Percentiles rank a stretch among this genome's conserved stretches.
Evolutionary conservation across 1,139 yeast genomes (phyloP).

Genomic region (Protomyces inouyei): DNA sequence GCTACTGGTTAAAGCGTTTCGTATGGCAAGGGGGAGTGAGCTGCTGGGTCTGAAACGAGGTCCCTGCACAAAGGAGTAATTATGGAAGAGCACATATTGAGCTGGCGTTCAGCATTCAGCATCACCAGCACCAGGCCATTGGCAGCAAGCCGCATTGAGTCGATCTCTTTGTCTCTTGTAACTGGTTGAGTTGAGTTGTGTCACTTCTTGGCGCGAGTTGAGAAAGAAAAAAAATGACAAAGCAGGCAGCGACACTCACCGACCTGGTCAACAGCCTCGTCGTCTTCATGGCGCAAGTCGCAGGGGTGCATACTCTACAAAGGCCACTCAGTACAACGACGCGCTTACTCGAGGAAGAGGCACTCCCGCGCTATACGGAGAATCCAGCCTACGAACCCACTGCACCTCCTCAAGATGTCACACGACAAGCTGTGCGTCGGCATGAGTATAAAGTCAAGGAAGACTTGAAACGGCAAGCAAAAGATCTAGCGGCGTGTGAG

Average conservation of each 20-base stretch:
- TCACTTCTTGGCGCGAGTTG: background rate
- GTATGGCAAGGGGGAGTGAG: too few relatives aligned
- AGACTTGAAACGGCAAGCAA: slow-evolving; percentile 6
- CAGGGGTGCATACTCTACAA: background rate
- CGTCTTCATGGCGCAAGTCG: background rate
- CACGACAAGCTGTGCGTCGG: slow-evolving; percentile 5
- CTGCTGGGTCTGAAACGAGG: background rate
- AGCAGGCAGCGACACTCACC: background rate
- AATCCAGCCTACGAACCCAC: slow-evolving; percentile 16
- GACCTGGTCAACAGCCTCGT: background rate
- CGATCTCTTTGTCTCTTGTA: background rate
- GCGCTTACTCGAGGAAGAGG: background rate
- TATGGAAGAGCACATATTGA: too few relatives aligned
- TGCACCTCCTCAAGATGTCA: slow-evolving; percentile 1
- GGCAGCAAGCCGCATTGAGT: background rate
- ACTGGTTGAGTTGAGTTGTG: background rate
- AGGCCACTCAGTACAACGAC: background rate
- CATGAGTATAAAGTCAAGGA: slow-evolving; percentile 14
- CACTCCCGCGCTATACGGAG: slow-evolving; percentile 12
- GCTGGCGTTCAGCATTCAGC: too few relatives aligned
- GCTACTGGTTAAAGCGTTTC: too few relatives aligned
- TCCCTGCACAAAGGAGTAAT: background rate
- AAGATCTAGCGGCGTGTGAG: slow-evolving; percentile 5
- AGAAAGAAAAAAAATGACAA: background rate
- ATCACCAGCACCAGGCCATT: too few relatives aligned